Evolutionary conservation across 257 asterid species (phyloP), one percentile per base, ranked within the genome.

Genomic region (Solanum boliviense): DNA sequence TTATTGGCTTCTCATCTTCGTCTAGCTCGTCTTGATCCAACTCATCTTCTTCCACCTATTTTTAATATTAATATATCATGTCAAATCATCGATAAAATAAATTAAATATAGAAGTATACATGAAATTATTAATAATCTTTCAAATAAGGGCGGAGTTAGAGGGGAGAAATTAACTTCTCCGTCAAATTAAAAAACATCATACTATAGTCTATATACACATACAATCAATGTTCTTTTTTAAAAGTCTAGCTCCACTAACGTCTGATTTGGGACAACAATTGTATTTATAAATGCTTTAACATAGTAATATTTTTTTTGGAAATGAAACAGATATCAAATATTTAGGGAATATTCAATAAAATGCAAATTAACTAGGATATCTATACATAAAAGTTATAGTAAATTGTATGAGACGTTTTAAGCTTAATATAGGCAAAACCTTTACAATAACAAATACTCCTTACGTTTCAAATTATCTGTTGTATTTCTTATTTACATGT

Each of bases 1-100:
- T 92, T 0, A 95, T 27, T 39, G 93, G 91, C 31, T 93, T 93
- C 20, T 91, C 90, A 44, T 84, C 25, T 7, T 88, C 78, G 6
- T 91, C 89, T 2, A 12, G 58, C 9, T 84, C 89, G 36, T 81
- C 86, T 16, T 89, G 74, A 71, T 89, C 76, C 18, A 56, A 13
- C 23, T 79, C 81, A 68, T 87, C 31, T 41, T 81, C 71, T 16
- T 82, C 87, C 11, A 38, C 6, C 73, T 79, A 1, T 48, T 74
- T 29, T 0, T 1, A 46, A 27, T 7, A 5, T 81, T 1, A 81
- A 27, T 27, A 27, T 46, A 16, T 79, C 27, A 7, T 5, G 23
- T 76, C 36, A 29, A 70, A 13, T 29, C 0, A 71, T 16, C 12
- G 15, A 68, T 0, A 29, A 1, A 70, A 70, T 29, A 29, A 0